phyloP scores from a whole-genome alignment of 352 stramenopile genomes.

The Globisporangium nodosum region DNA sequence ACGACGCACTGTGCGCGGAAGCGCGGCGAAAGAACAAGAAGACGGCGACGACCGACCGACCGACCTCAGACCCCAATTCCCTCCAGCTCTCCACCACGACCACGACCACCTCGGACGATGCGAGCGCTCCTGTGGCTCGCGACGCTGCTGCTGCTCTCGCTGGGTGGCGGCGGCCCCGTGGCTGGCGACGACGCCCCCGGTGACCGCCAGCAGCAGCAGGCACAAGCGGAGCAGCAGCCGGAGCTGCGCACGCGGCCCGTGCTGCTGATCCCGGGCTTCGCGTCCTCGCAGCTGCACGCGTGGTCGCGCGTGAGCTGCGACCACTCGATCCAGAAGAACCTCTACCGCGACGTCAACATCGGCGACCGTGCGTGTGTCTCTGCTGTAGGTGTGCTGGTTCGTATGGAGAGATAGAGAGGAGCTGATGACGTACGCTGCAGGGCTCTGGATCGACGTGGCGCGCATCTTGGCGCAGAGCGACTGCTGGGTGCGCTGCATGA shows the following conservation, averaged over 20 bases:
- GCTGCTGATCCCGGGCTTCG: constrained; percentile 71
- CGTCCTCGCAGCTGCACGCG: constrained; percentile 69
- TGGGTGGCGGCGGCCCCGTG: constrained; percentile 7
- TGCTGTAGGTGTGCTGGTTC: background rate
- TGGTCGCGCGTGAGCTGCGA: constrained; percentile 58
- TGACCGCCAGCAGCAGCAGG: background rate
- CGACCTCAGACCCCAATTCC: too few relatives aligned
- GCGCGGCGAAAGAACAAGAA: too few relatives aligned
- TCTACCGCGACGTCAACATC: constrained; percentile 73
- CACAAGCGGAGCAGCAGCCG: background rate
- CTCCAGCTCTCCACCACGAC: too few relatives aligned
- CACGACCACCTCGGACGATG: background rate
- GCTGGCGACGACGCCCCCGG: constrained; percentile 5
- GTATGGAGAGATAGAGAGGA: too few relatives aligned
- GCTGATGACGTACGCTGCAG: constrained; percentile 11
- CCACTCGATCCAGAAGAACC: constrained; percentile 64
- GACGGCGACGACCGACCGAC: too few relatives aligned
- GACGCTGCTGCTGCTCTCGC: constrained; percentile 15
- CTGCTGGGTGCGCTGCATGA: constrained; percentile 77
- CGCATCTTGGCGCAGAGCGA: constrained; percentile 66
- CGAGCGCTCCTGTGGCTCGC: constrained; percentile 9
- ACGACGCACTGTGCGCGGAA: too few relatives aligned
- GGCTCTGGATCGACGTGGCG: constrained; percentile 67
- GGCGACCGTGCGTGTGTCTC: constrained; percentile 49
- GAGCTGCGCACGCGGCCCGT: constrained; percentile 39